These are phyloP conservation scores for Skeletonema costatum DNA, from an alignment of 108 stramenopile species.

Conservation along the genomic window DNA sequence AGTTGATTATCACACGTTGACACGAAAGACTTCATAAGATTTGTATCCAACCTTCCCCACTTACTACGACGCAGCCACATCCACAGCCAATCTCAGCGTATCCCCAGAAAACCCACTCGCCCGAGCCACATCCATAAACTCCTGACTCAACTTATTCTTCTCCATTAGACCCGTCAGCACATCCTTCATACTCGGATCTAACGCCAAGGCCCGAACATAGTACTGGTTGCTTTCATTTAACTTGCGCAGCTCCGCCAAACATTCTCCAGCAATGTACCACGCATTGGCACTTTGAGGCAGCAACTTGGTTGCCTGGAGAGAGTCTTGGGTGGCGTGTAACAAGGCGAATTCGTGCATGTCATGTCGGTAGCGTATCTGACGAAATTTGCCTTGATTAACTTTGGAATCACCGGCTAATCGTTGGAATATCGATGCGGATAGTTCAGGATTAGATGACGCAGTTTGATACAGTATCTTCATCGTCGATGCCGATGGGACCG, in stretches of 20 bases:
- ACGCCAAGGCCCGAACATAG: slow-evolving; percentile 64
- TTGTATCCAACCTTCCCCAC: background rate
- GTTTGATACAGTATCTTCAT: slow-evolving; percentile 56
- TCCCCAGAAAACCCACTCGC: slow-evolving; percentile 73
- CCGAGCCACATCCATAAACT: slow-evolving; percentile 58
- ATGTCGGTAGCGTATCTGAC: slow-evolving; percentile 70
- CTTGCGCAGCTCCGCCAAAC: slow-evolving; percentile 69
- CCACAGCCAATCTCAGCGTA: slow-evolving; percentile 73
- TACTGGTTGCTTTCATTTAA: slow-evolving; percentile 69
- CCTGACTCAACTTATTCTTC: slow-evolving; percentile 54
- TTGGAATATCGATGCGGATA: slow-evolving; percentile 52
- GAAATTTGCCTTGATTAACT: slow-evolving; percentile 56
- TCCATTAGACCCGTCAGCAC: slow-evolving; percentile 53
- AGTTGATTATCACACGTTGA: no score
- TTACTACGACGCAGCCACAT: slow-evolving; percentile 53
- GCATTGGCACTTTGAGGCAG: slow-evolving; percentile 56
- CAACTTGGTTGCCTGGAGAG: slow-evolving; percentile 69
- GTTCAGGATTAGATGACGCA: slow-evolving; percentile 32
- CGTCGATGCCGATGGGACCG: slow-evolving; percentile 45
- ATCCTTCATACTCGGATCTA: slow-evolving; percentile 55
- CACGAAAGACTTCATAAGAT: no score
- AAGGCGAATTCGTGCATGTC: slow-evolving; percentile 82
- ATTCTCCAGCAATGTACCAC: slow-evolving; percentile 72
- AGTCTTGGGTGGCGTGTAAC: slow-evolving; percentile 73
- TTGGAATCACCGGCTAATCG: slow-evolving; percentile 49